A percentile compares a stretch with the other conserved stretches of the same genome.
Conservation (phyloP, 805 yeast genomes). For the Ogataea dorogensis region DNA sequence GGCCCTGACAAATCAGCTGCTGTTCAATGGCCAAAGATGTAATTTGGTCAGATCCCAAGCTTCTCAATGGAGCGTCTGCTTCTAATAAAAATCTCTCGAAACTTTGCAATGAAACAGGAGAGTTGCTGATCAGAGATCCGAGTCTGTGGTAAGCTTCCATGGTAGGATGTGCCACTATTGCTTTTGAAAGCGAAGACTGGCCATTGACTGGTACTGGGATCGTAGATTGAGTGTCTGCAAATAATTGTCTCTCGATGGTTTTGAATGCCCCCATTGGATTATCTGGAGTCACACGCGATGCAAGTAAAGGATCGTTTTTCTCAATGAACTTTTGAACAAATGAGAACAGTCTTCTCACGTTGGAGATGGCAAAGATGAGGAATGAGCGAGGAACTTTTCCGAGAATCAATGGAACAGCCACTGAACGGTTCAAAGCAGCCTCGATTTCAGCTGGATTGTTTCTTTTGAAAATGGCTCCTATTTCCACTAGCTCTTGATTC, state of each 20-base stretch:
- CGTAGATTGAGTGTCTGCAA: slow-evolving; percentile 33
- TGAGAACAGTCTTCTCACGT: slow-evolving; percentile 60
- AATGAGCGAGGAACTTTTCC: slow-evolving; percentile 71
- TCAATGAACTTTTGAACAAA: slow-evolving; percentile 56
- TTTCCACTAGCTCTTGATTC: slow-evolving; percentile 67
- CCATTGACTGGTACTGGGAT: slow-evolving; percentile 22
- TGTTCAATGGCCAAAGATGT: slow-evolving; percentile 56
- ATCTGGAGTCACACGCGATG: slow-evolving; percentile 28
- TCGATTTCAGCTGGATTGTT: slow-evolving; percentile 24
- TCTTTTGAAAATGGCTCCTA: slow-evolving; percentile 32
- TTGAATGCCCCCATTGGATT: slow-evolving; percentile 33
- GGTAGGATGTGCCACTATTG: slow-evolving; percentile 41
- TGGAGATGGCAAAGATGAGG: slow-evolving; percentile 62
- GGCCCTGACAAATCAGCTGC: slow-evolving; percentile 59
- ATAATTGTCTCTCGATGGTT: slow-evolving; percentile 26
- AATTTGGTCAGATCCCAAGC: slow-evolving; percentile 38
- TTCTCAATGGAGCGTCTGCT: slow-evolving; percentile 43
- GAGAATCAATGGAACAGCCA: slow-evolving; percentile 58
- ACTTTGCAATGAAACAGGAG: slow-evolving; percentile 53
- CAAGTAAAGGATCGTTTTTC: slow-evolving; percentile 40
- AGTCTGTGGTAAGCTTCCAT: slow-evolving; percentile 51
- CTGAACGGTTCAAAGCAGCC: slow-evolving; percentile 26
- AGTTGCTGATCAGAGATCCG: slow-evolving; percentile 45
- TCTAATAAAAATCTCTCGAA: slow-evolving; percentile 65
- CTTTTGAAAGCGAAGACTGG: slow-evolving; percentile 11